Evolutionary conservation across 495 filamentous ascomycete species (phyloP).

Genomic region (Hyaloscypha bicolor): DNA sequence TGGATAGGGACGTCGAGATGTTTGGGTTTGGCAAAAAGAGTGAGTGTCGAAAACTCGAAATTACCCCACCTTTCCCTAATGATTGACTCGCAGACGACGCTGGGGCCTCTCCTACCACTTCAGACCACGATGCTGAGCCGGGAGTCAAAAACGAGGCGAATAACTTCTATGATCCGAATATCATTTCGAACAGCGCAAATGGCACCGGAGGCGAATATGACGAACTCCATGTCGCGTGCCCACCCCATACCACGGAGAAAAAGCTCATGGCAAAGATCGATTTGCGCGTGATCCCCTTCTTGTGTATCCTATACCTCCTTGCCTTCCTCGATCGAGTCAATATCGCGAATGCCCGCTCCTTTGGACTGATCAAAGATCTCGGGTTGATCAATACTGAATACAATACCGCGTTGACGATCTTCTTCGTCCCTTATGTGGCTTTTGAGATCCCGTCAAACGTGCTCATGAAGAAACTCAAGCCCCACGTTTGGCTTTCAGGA

Average conservation of each 20-base stretch:
- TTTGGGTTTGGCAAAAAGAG: constrained; percentile 13
- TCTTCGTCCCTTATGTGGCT: constrained; percentile 90
- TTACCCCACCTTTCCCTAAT: background rate
- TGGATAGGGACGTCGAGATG: constrained; percentile 8
- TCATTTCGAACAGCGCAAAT: constrained; percentile 17
- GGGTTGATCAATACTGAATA: constrained; percentile 32
- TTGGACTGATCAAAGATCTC: constrained; percentile 50
- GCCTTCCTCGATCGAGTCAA: constrained; percentile 86
- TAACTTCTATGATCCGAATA: constrained; percentile 34
- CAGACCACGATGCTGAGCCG: constrained; percentile 19
- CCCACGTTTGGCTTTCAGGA: constrained; percentile 76
- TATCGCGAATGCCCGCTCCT: constrained; percentile 43
- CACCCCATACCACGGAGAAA: constrained; percentile 70
- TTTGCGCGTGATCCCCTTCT: constrained; percentile 74
- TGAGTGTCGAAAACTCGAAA: constrained; percentile 4
- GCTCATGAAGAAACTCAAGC: constrained; percentile 77
- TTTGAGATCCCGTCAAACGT: constrained; percentile 92
- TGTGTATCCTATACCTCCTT: constrained; percentile 81
- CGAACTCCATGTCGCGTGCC: constrained; percentile 47
- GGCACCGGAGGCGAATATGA: constrained; percentile 34
- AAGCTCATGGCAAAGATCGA: constrained; percentile 78
- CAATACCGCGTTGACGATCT: constrained; percentile 44
- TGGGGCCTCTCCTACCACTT: constrained; percentile 17
- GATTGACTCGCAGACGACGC: constrained; percentile 5
- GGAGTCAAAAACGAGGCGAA: constrained; percentile 25